Percentiles rank a stretch among this genome's conserved stretches.
These are phyloP conservation scores for Rubroboletus satanas DNA, from an alignment of 768 basidiomycete genomes.

Conservation along the genomic window DNA sequence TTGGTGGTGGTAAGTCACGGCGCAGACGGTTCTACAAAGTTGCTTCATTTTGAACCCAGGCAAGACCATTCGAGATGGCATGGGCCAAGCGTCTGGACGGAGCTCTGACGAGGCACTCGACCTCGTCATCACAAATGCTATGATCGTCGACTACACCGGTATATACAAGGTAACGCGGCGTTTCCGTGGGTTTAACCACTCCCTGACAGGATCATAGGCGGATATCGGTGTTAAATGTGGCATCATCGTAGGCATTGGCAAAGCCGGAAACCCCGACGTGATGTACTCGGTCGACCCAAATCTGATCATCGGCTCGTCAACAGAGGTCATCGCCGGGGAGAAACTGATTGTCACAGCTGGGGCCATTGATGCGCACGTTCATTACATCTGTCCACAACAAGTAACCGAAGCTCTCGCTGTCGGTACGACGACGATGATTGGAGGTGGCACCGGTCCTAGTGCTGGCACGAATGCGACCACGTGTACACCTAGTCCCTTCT, in stretches of 20 bases:
- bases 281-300: conserved; percentile 74
- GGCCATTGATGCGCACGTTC: conserved; percentile 86
- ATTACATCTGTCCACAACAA: conserved; percentile 94
- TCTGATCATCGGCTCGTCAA: conserved; percentile 84
- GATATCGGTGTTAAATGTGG: conserved; percentile 92
- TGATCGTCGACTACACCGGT: conserved; percentile 92
- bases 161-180: conserved; percentile 74
- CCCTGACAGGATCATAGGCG: conserved; percentile 49
- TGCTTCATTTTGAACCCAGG: conserved; percentile 41
- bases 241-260: conserved; percentile 83
- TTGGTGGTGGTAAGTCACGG: conserved; percentile 73
- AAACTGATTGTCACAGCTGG: conserved; percentile 93
- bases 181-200: background rate
- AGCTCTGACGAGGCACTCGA: conserved; percentile 71
- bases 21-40: background rate
- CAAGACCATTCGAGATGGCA: conserved; percentile 93
- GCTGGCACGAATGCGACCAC: conserved; percentile 88
- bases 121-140: conserved; percentile 90
- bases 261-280: conserved; percentile 93
- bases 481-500: conserved; percentile 87
- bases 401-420: conserved; percentile 79
- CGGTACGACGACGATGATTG: conserved; percentile 91
- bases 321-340: conserved; percentile 95
- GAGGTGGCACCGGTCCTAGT: conserved; percentile 93
- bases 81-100: conserved; percentile 86